A percentile compares a stretch with the other conserved stretches of the same genome.
Evolutionary conservation across 495 filamentous ascomycete genomes (phyloP).

Genomic region (Niebla homalea): DNA sequence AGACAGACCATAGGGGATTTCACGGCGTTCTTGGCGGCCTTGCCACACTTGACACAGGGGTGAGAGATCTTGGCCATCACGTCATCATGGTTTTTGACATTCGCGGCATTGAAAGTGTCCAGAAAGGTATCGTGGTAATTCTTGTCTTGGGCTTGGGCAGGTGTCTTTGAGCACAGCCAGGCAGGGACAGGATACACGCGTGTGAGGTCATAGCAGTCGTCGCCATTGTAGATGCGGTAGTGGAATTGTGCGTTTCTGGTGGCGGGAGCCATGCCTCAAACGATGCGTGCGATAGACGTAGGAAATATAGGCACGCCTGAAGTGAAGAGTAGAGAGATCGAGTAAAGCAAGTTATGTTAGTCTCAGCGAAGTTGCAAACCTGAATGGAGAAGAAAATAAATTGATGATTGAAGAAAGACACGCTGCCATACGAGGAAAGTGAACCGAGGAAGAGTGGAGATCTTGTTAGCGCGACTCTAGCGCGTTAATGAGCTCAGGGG

Average conservation of each 20-base stretch:
- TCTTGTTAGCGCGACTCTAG: too few relatives aligned
- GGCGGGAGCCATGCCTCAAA: neutral
- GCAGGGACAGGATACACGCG: constrained; percentile 6
- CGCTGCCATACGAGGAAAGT: too few relatives aligned
- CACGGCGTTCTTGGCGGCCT: constrained; percentile 1
- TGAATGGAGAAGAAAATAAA: too few relatives aligned
- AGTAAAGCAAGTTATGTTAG: too few relatives aligned
- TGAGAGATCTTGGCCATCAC: constrained; percentile 1
- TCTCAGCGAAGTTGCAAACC: too few relatives aligned
- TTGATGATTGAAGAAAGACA: too few relatives aligned
- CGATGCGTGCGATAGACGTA: too few relatives aligned
- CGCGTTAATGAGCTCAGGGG: too few relatives aligned
- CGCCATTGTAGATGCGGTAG: constrained; percentile 1
- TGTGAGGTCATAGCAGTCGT: neutral
- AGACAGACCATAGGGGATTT: constrained; percentile 9
- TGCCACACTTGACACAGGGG: constrained; percentile 5
- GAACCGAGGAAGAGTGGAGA: too few relatives aligned
- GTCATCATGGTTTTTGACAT: constrained; percentile 7
- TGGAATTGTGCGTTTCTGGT: constrained; percentile 3
- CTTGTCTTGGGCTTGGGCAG: neutral
- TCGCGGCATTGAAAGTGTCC: constrained; percentile 8
- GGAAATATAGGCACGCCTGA: too few relatives aligned
- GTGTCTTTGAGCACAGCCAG: constrained; percentile 5
- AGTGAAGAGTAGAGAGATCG: too few relatives aligned
- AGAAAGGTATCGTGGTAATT: constrained; percentile 1